Conservation (phyloP, 139 green algal genomes). For the Closterium sp. region DNA sequence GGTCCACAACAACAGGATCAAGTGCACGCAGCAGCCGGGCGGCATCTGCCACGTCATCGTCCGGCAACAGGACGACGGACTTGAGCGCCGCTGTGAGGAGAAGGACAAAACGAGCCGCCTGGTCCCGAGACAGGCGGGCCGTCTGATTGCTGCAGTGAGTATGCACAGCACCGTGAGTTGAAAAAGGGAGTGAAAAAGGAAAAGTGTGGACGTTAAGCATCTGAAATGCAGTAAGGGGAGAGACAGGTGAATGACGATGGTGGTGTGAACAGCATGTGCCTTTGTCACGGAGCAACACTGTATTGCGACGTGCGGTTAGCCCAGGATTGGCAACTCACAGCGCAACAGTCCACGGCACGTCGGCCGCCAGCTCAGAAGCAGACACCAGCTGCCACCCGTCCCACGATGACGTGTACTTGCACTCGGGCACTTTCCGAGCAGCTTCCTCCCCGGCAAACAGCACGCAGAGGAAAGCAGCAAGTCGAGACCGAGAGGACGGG, state of each 20-base stretch:
- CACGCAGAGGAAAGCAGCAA: neutral
- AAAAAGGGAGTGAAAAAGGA: too few relatives aligned
- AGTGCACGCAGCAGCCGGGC: neutral
- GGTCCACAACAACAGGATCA: neutral
- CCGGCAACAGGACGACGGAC: neutral
- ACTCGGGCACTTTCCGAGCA: neutral
- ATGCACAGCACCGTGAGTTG: too few relatives aligned
- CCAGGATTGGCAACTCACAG: neutral
- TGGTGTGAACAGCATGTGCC: too few relatives aligned
- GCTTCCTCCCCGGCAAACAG: neutral
- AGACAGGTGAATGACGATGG: too few relatives aligned
- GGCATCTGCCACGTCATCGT: neutral
- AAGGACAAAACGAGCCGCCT: neutral
- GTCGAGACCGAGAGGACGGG: neutral
- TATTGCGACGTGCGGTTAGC: too few relatives aligned
- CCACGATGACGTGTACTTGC: neutral
- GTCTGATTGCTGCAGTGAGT: neutral
- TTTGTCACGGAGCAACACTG: neutral
- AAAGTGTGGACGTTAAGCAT: too few relatives aligned
- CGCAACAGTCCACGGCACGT: neutral
- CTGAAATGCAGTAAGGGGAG: too few relatives aligned
- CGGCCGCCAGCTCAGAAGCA: neutral
- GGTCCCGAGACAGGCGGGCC: neutral
- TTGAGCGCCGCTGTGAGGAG: neutral
- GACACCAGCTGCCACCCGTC: neutral